Conservation (phyloP, 2,329 filamentous ascomycete genomes). For the Nemania sp. region DNA sequence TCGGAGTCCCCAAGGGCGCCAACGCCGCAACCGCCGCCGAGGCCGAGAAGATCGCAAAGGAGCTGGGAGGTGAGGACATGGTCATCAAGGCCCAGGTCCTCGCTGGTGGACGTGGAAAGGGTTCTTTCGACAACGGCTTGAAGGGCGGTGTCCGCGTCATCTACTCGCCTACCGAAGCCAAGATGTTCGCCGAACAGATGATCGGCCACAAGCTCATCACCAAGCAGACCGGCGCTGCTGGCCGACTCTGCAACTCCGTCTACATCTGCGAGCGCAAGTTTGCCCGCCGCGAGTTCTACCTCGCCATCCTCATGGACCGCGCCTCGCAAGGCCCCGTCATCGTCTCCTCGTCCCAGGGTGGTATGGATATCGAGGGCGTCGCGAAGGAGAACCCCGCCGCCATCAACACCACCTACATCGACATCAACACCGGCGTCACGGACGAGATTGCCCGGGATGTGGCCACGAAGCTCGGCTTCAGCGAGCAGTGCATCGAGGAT, state of each 20-base stretch:
- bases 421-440: slow-evolving; percentile 94
- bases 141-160: slow-evolving; percentile 99
- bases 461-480: slow-evolving; percentile 92
- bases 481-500: slow-evolving; percentile 94
- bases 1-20: slow-evolving; percentile 87
- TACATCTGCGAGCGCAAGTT: slow-evolving; percentile 99
- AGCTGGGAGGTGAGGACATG: slow-evolving; percentile 93
- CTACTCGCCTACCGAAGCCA: slow-evolving; percentile 94
- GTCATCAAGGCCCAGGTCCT: slow-evolving; percentile 99
- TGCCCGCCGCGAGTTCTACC: slow-evolving; percentile 97
- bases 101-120: slow-evolving; percentile 96
- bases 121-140: slow-evolving; percentile 95
- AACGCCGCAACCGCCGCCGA: slow-evolving; percentile 83
- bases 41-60: slow-evolving; percentile 88
- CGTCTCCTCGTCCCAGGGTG: slow-evolving; percentile 95
- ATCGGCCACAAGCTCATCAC: slow-evolving; percentile 99
- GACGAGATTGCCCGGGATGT: slow-evolving; percentile 93
- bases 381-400: slow-evolving; percentile 97
- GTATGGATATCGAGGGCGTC: slow-evolving; percentile 98
- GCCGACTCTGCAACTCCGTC: slow-evolving; percentile 94
- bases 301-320: slow-evolving; percentile 98
- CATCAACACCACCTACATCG: slow-evolving; percentile 90
- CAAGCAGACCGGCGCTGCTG: slow-evolving; percentile 95
- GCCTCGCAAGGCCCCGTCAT: slow-evolving; percentile 89
- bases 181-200: slow-evolving; percentile 99